Base-by-base conservation (phyloP, 257 asterid species). In the Vinca minor region DNA sequence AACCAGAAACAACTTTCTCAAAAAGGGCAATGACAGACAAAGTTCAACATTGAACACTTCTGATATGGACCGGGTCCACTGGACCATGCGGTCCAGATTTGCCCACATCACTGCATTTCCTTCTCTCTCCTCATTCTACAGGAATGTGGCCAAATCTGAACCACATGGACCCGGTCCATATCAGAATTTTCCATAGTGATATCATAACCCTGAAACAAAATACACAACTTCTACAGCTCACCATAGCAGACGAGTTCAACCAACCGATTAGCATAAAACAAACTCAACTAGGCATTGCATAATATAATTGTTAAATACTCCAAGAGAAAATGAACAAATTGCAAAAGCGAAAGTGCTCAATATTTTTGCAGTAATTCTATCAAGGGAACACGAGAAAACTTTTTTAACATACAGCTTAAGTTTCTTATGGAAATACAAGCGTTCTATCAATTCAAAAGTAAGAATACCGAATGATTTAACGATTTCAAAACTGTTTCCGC, bases 401-500 rank as follows among this genome's bases (percentile, higher is more conserved):
- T 23, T 5, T 60, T 34, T 41, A 69, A 28, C 76, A 73, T 72
- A 77, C 72, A 75, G 63, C 76, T 62, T 52, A 52, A 58, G 73
- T 72, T 72, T 59, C 74, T 72, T 54, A 61, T 67, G 65, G 76
- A 68, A 73, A 66, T 65, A 75, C 80, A 82, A 59, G 64, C 45
- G 67, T 36, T 44, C 38, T 64, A 71, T 50, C 44, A 66, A 67
- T 68, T 79, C 71, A 73, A 67, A 73, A 38, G 67, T 65, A 45
- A 67, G 78, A 66, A 65, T 53, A 71, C 62, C 71, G 39, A 58
- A 66, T n/a, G n/a, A n/a, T n/a, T n/a, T n/a, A n/a, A n/a, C n/a
- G 65, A 70, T 73, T 55, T 88, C 80, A 92, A 77, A 92, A 89
- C 81, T 89, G 98, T 83, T 92, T 92, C 76, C 96, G 85, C 87